Conservation (phyloP, 1,139 yeast genomes). For the Zygosaccharomyces sapae region DNA sequence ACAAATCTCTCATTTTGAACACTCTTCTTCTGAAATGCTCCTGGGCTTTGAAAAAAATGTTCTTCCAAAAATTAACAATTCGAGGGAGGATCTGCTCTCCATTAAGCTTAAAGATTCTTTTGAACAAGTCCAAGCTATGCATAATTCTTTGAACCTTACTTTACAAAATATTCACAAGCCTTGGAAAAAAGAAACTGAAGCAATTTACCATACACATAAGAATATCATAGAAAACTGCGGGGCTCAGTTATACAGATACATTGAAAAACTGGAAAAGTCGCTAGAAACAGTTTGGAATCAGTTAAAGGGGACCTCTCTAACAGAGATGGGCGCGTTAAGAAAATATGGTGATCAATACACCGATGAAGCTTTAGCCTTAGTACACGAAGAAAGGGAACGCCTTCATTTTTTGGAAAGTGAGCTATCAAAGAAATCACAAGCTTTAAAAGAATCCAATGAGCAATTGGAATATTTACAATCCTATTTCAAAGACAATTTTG, state of each 20-base stretch:
- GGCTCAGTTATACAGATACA: conserved; percentile 3
- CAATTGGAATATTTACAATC: conserved; percentile 9
- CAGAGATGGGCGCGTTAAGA: conserved; percentile 14
- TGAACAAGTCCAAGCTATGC: conserved; percentile 6
- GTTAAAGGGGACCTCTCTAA: not conserved
- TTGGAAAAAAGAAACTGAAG: conserved; percentile 8
- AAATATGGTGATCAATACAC: conserved; percentile 16
- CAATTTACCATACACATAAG: conserved; percentile 13
- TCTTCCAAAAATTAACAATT: not conserved
- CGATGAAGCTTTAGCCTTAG: not conserved
- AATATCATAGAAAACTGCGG: conserved; percentile 11
- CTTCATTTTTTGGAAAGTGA: conserved; percentile 8
- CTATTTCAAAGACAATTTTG: conserved; percentile 11
- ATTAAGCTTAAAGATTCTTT: not conserved
- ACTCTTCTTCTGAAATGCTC: conserved; percentile 4
- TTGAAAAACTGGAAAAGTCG: conserved; percentile 6
- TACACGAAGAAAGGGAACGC: conserved; percentile 6
- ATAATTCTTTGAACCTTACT: conserved; percentile 1
- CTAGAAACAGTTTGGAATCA: conserved; percentile 2
- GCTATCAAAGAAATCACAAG: conserved; percentile 10
- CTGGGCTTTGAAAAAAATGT: conserved; percentile 6
- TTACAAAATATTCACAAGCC: conserved; percentile 5
- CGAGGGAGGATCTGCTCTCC: not conserved
- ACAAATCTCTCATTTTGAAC: conserved; percentile 17
- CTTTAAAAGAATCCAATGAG: conserved; percentile 8